These are phyloP conservation scores for Nothophoma quercina DNA, from an alignment of 2,329 filamentous ascomycete species.

Conservation along the genomic window DNA sequence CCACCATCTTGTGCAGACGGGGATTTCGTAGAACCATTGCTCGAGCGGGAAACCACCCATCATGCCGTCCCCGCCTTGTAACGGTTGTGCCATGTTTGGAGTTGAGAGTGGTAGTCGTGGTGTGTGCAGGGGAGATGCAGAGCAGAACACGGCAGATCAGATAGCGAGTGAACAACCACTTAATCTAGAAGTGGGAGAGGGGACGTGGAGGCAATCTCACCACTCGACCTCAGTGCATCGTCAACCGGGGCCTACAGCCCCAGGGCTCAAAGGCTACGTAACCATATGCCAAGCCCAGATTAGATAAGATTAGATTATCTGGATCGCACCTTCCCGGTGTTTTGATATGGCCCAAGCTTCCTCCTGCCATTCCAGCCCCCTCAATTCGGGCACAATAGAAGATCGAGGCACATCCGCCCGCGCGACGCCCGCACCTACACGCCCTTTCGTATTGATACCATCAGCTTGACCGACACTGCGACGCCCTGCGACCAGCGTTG, in stretches of 20 bases:
- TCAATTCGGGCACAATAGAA: constrained; percentile 21
- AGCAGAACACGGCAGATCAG: background rate
- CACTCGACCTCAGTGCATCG: background rate
- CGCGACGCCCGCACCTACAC: constrained; percentile 9
- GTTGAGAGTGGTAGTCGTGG: background rate
- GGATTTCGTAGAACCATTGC: constrained; percentile 99
- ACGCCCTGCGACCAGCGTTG: background rate
- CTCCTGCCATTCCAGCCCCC: constrained; percentile 31
- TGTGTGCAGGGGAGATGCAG: background rate
- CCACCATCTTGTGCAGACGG: constrained; percentile 95
- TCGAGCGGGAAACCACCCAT: constrained; percentile 77
- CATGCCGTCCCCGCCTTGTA: constrained; percentile 52
- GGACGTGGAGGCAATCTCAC: no score
- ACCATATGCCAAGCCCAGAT: constrained; percentile 15
- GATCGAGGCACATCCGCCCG: constrained; percentile 21
- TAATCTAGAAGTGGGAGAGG: no score
- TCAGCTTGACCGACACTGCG: background rate
- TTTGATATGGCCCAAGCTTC: constrained; percentile 18
- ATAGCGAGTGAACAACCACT: background rate
- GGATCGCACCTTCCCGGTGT: background rate
- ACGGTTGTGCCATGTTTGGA: constrained; percentile 55
- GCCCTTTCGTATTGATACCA: background rate
- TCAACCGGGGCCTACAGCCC: constrained; percentile 4
- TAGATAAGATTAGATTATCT: constrained; percentile 20
- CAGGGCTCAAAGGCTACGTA: constrained; percentile 5